Base-by-base conservation (phyloP, 2,329 filamentous ascomycete genomes). In the Exserohilum turcica region DNA sequence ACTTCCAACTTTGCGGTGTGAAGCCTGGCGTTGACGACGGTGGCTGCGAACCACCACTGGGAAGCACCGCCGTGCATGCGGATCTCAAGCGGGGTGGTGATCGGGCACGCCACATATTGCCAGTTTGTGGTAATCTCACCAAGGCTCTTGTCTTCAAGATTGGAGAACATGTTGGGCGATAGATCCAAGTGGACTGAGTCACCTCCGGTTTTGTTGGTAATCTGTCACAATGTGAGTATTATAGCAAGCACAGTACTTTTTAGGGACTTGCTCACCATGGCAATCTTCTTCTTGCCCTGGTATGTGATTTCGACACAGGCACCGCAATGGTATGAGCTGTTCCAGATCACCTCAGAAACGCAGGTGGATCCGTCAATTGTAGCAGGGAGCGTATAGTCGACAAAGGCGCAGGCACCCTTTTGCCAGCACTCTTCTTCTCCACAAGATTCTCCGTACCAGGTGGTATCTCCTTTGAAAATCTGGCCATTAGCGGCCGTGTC, bases 271-370 rank as follows among this genome's bases (percentile, higher is more conserved):
- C 38, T 42, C 10, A 42, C 38, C 38, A 42, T 42, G 9, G 24
- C 24, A 28, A 42, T 42, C 38, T 42, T 42, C 38, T 42, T 42
- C n/a, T 18, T 42, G 15, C 38, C 38, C 27, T 42, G 38, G 24
- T 42, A 42, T 6, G 15, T 16, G 38, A 42, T 29, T 19, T 42
- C 38, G n/a, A 42, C 38, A 13, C 38, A 42, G 27, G 38, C 38
- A 42, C 38, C 38, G 15, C 38, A 42, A 28, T 42, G 38, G 27
- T 29, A 42, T 16, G 38, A 42, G 38, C 24, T 42, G 12, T 42
- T 29, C 38, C 38, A 42, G 27, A 42, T 28, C 24, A 18, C 38
- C 29, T 29, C 38, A 24, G 38, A 42, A 28, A 42, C 24, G 24
- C 38, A 42, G 27, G 38, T 42, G 13, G 38, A 29, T 28, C 38